Evolutionary conservation across 2,329 filamentous ascomycete species (phyloP), one percentile per base, ranked within the genome.

Genomic region (Elsinoe ampelina): DNA sequence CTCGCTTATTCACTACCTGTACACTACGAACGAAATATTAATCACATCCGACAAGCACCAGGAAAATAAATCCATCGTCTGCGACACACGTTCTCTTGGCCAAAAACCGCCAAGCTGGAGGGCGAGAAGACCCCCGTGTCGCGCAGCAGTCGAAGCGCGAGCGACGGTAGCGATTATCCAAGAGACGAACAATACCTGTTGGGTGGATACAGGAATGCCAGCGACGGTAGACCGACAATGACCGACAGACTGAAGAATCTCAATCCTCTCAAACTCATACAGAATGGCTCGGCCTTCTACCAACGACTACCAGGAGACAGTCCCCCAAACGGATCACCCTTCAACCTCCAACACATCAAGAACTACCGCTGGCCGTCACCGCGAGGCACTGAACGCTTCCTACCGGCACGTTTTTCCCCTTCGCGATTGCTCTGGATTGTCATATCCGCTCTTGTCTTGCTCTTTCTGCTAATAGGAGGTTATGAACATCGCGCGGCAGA

Each of bases 251-350:
- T 74, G 61, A 71, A 71, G 61, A 67, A 70, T 59, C 63, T 73
- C 61, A 75, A 75, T 59, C 74, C 74, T 20, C 67, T 73, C 59
- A 74, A 74, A 60, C 65, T 76, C 61, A 70, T 76, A 62, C 67
- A 71, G 57, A 66, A 69, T 58, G 30, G 54, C 12, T 70, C 69
- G 57, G 69, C 67, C 64, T 73, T 75, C 68, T 77, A 77, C 66
- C 73, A 76, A 62, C 71, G 71, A 64, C 62, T 77, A 57, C 73
- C 73, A 47, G 68, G 67, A 59, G 72, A 74, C 58, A 71, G 67
- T 65, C 70, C 72, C 64, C 52, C 39, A 17, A 63, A 62, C 61
- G 64, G 65, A n/a, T 72, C 70, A 39, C 70, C 70, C 13, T 67
- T 70, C 63, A 71, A 68, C 64, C 64, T 65, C 63, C 64, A 64